Evolutionary conservation across 2,329 filamentous ascomycete genomes (phyloP).

Genomic region (Akanthomyces dipterigenus): DNA sequence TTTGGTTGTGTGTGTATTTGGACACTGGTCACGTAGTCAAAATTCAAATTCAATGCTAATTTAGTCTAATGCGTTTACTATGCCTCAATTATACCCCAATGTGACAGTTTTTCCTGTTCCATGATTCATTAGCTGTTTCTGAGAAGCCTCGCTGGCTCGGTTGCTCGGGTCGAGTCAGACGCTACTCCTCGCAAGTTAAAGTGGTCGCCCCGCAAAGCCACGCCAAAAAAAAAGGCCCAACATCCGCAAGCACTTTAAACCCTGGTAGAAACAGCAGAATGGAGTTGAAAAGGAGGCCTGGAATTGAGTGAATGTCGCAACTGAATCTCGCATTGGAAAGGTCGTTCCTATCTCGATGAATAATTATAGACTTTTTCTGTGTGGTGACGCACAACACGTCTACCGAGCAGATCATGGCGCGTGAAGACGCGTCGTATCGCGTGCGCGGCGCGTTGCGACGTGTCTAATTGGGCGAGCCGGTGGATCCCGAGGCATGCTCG

Average conservation of each 20-base stretch:
- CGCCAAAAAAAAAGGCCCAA: neutral
- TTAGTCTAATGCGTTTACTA: neutral
- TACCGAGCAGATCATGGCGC: neutral
- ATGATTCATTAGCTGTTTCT: slow-evolving; percentile 7
- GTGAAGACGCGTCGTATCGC: neutral
- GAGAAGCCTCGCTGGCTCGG: neutral
- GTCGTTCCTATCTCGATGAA: neutral
- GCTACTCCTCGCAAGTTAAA: neutral
- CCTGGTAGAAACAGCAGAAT: neutral
- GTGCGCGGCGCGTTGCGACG: neutral
- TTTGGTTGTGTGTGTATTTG: neutral
- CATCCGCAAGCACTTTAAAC: neutral
- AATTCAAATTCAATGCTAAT: neutral
- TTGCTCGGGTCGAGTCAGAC: neutral
- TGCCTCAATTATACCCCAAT: neutral
- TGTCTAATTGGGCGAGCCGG: neutral
- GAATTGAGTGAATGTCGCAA: neutral
- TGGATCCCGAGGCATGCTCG: neutral
- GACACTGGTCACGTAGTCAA: neutral
- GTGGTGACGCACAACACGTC: neutral
- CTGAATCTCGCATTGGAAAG: neutral
- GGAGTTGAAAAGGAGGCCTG: neutral
- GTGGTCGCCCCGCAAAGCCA: neutral
- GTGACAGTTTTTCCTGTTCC: neutral
- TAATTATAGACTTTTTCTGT: neutral